phyloP scores from a whole-genome alignment of 2,329 filamentous ascomycete genomes.

The Aspergillus awamori region DNA sequence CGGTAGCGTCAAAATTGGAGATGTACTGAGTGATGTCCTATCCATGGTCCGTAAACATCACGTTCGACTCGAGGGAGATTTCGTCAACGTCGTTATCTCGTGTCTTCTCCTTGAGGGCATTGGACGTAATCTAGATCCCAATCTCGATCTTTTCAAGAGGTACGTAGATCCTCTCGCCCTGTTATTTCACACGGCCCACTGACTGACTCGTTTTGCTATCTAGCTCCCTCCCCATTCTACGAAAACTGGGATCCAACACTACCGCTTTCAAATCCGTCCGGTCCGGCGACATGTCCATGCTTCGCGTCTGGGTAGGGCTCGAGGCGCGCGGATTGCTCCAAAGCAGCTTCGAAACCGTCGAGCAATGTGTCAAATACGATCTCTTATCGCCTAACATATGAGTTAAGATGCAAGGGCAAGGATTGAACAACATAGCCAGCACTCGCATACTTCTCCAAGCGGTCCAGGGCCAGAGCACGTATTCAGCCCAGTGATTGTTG shows the following conservation, averaged over 20 bases:
- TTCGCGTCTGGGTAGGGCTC: constrained; percentile 87
- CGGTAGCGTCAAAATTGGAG: constrained; percentile 93
- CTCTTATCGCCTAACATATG: constrained; percentile 83
- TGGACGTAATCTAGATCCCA: constrained; percentile 80
- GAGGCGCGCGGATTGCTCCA: constrained; percentile 88
- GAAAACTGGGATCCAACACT: constrained; percentile 73
- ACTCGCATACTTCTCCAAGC: background rate
- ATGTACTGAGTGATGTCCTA: constrained; percentile 87
- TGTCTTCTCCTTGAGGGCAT: constrained; percentile 94
- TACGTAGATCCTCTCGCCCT: constrained; percentile 38
- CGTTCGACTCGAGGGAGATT: constrained; percentile 92
- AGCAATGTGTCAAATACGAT: constrained; percentile 89
- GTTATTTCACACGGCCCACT: background rate
- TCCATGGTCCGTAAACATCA: constrained; percentile 91
- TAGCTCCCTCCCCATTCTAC: constrained; percentile 85
- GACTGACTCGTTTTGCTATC: constrained; percentile 29
- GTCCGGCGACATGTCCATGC: constrained; percentile 77
- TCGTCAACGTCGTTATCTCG: constrained; percentile 96
- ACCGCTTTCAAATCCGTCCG: constrained; percentile 63
- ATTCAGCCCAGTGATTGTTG: background rate
- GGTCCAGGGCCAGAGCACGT: background rate
- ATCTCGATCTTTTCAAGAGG: constrained; percentile 82
- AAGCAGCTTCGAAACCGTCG: constrained; percentile 85
- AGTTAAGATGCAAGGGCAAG: constrained; percentile 5
- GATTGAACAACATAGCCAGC: background rate